Evolutionary conservation across 768 basidiomycete genomes (phyloP).

Genomic region (Panaeolus cyanescens): DNA sequence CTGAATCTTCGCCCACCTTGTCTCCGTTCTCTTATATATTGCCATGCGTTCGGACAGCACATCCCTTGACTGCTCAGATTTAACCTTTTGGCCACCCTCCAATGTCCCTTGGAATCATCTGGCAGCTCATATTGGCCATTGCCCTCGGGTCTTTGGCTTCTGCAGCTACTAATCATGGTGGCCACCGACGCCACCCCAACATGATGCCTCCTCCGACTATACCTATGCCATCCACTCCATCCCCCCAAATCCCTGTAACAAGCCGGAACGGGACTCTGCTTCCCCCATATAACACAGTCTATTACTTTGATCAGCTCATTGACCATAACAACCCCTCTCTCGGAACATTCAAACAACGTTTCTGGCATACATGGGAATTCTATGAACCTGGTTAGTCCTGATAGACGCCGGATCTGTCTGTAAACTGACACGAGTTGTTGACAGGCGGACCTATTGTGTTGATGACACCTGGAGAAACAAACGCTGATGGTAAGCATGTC

Average conservation of each 20-base stretch:
- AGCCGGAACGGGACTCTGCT: slow-evolving; percentile 45
- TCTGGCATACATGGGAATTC: slow-evolving; percentile 69
- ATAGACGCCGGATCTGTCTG: background rate
- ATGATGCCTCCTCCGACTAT: slow-evolving; percentile 39
- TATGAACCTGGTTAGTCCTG: slow-evolving; percentile 49
- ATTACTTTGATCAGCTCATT: slow-evolving; percentile 60
- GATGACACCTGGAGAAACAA: slow-evolving; percentile 66
- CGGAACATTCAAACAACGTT: slow-evolving; percentile 79
- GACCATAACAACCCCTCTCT: slow-evolving; percentile 55
- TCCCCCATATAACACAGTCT: slow-evolving; percentile 47
- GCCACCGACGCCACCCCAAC: slow-evolving; percentile 45
- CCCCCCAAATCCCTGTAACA: slow-evolving; percentile 33
- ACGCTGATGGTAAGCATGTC: slow-evolving; percentile 46
- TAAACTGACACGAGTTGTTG: background rate
- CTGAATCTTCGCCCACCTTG: slow-evolving; percentile 17
- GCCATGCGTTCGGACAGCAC: background rate
- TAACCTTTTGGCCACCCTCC: background rate
- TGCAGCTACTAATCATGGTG: slow-evolving; percentile 25
- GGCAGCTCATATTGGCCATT: background rate
- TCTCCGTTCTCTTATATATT: background rate
- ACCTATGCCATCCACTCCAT: slow-evolving; percentile 30
- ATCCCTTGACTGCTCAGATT: background rate
- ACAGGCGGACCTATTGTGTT: slow-evolving; percentile 62
- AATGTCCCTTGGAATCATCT: background rate
- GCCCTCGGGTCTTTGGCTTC: slow-evolving; percentile 3